These are phyloP conservation scores for Aspergillus fischeri DNA, from an alignment of 2,329 filamentous ascomycete species.

Conservation along the genomic window DNA sequence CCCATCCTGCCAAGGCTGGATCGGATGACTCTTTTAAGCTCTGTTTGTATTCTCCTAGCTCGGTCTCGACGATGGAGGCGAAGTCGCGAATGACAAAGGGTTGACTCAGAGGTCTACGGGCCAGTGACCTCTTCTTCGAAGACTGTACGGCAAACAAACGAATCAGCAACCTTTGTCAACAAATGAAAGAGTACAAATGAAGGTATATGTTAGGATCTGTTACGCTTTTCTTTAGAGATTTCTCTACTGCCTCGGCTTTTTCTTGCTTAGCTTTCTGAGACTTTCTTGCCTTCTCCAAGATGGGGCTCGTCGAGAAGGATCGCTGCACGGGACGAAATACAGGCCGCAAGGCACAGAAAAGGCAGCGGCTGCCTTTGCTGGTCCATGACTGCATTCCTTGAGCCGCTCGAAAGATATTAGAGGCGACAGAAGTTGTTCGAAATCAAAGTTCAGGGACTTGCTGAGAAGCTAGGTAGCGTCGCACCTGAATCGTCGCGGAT, in stretches of 20 bases:
- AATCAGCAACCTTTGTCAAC: neutral
- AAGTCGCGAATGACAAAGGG: conserved; percentile 24
- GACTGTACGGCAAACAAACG: neutral
- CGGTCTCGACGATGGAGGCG: conserved; percentile 19
- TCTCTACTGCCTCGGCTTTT: conserved; percentile 5
- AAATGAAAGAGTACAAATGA: neutral
- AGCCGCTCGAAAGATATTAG: neutral
- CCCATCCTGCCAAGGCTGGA: conserved; percentile 21
- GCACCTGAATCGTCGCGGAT: neutral
- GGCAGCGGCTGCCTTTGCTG: conserved; percentile 35
- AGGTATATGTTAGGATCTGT: neutral
- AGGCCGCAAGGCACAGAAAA: conserved; percentile 38
- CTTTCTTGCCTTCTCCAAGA: conserved; percentile 19
- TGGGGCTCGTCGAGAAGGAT: conserved; percentile 29
- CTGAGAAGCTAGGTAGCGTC: neutral
- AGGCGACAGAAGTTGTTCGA: neutral
- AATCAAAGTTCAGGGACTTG: neutral
- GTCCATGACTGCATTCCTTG: conserved; percentile 41
- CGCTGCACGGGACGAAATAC: conserved; percentile 24
- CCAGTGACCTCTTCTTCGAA: neutral
- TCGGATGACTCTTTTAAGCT: conserved; percentile 11
- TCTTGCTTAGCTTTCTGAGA: conserved; percentile 12
- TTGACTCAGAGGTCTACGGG: neutral
- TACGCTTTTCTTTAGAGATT: neutral
- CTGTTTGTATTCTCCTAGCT: conserved; percentile 23